Evolutionary conservation across 192 early-diverging fungal species (phyloP).

Genomic region (Thamnidium elegans): DNA sequence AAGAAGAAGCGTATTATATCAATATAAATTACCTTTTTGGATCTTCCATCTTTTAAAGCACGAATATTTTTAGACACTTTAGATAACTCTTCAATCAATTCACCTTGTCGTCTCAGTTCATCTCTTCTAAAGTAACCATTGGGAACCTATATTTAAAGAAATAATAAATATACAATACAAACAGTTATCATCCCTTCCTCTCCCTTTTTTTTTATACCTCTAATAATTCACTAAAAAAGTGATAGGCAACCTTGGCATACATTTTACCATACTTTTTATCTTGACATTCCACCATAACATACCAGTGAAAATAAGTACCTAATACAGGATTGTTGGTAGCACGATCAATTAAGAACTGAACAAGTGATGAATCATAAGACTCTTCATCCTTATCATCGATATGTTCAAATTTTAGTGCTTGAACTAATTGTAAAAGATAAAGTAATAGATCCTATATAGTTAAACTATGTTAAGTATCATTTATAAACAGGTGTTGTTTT

Average conservation of each 20-base stretch:
- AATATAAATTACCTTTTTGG: constrained; percentile 68
- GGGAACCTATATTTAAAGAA: constrained; percentile 37
- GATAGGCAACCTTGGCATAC: constrained; percentile 83
- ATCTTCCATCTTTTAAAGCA: constrained; percentile 75
- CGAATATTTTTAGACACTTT: constrained; percentile 74
- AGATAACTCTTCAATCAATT: constrained; percentile 75
- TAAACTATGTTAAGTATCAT: background rate
- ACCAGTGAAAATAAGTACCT: constrained; percentile 97
- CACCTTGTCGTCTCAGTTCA: constrained; percentile 76
- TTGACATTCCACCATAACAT: constrained; percentile 94
- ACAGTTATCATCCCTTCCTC: background rate
- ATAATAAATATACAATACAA: background rate
- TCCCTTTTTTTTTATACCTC: too few relatives aligned
- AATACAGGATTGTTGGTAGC: constrained; percentile 78
- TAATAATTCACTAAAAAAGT: constrained; percentile 73
- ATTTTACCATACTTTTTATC: constrained; percentile 80
- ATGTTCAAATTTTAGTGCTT: constrained; percentile 95
- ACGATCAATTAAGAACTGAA: constrained; percentile 87
- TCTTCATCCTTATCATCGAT: constrained; percentile 44
- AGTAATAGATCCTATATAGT: constrained; percentile 76
- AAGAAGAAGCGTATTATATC: background rate
- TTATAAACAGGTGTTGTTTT: background rate
- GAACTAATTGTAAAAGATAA: constrained; percentile 95
- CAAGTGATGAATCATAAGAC: constrained; percentile 64
- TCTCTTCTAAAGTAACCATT: constrained; percentile 67